These are phyloP conservation scores for Lichtheimia ornata DNA, from an alignment of 371 early-diverging fungal genomes.

Conservation along the genomic window DNA sequence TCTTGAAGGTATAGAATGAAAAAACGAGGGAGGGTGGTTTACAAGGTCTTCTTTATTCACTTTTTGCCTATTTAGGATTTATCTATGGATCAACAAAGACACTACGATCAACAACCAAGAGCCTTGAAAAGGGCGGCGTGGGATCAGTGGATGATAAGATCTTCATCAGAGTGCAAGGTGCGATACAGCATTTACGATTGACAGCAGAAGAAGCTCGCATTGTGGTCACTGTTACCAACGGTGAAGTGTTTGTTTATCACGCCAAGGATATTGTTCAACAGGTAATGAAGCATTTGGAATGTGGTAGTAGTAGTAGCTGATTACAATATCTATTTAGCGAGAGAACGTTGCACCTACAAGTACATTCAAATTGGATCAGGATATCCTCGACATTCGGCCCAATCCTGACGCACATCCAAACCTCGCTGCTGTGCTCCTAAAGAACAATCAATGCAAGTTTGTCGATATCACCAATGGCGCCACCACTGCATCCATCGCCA, in stretches of 20 bases:
- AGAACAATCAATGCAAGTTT: constrained; percentile 22
- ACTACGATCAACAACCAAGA: constrained; percentile 29
- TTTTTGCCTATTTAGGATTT: constrained; percentile 27
- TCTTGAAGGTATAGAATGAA: constrained; percentile 21
- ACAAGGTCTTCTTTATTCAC: too few species aligned
- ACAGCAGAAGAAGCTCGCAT: constrained; percentile 32
- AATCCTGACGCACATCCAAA: constrained; percentile 41
- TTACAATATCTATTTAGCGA: constrained; percentile 15
- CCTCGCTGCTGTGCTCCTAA: constrained; percentile 31
- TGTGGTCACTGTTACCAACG: constrained; percentile 25
- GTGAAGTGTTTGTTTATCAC: constrained; percentile 26
- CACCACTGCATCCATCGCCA: constrained; percentile 18
- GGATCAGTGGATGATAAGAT: constrained; percentile 18
- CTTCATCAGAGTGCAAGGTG: constrained; percentile 13
- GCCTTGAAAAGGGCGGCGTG: constrained; percentile 25
- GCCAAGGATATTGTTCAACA: constrained; percentile 28
- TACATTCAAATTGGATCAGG: constrained; percentile 13
- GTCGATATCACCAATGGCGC: constrained; percentile 28
- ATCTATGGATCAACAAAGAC: constrained; percentile 29
- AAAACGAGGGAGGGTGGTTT: too few species aligned
- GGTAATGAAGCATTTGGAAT: neutral
- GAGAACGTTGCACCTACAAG: constrained; percentile 21
- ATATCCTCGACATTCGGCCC: constrained; percentile 40
- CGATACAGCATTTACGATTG: constrained; percentile 37
- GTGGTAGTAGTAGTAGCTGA: neutral